Evolutionary conservation across 768 basidiomycete species (phyloP).

Genomic region (Trametes villosa): DNA sequence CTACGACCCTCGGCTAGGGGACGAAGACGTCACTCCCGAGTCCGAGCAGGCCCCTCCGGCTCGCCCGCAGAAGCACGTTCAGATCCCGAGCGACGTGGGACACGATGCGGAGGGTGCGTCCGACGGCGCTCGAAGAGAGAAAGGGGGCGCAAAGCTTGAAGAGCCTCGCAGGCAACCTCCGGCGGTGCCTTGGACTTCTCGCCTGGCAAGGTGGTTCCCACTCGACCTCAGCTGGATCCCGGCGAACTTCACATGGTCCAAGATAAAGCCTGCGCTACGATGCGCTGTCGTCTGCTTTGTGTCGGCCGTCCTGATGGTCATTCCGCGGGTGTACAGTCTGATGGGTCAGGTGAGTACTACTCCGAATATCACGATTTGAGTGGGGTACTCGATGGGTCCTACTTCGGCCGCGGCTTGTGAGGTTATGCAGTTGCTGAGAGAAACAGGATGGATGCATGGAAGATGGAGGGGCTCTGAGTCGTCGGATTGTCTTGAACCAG

Average conservation of each 20-base stretch:
- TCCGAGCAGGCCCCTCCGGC: background rate
- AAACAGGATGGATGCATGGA: too few relatives aligned
- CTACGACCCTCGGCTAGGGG: constrained; percentile 36
- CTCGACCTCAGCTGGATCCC: constrained; percentile 56
- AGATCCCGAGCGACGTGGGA: constrained; percentile 8
- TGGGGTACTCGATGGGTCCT: background rate
- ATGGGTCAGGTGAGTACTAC: constrained; percentile 67
- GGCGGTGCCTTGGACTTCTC: constrained; percentile 1
- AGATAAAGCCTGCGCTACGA: constrained; percentile 65
- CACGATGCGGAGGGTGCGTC: background rate
- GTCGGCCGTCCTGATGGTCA: constrained; percentile 59
- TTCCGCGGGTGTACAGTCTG: constrained; percentile 48
- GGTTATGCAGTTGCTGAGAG: background rate
- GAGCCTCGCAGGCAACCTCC: constrained; percentile 2
- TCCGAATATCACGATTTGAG: constrained; percentile 16
- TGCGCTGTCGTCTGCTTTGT: constrained; percentile 68
- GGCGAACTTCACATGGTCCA: constrained; percentile 58
- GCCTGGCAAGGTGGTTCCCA: constrained; percentile 31
- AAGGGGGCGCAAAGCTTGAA: background rate
- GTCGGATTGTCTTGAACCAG: too few relatives aligned
- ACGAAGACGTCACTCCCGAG: constrained; percentile 26
- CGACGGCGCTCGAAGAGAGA: background rate
- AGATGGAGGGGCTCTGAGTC: too few relatives aligned
- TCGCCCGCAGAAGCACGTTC: constrained; percentile 15
- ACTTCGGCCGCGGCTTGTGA: background rate